Conservation (phyloP, 208 protist genomes). For the Histomonas meleagridis region DNA sequence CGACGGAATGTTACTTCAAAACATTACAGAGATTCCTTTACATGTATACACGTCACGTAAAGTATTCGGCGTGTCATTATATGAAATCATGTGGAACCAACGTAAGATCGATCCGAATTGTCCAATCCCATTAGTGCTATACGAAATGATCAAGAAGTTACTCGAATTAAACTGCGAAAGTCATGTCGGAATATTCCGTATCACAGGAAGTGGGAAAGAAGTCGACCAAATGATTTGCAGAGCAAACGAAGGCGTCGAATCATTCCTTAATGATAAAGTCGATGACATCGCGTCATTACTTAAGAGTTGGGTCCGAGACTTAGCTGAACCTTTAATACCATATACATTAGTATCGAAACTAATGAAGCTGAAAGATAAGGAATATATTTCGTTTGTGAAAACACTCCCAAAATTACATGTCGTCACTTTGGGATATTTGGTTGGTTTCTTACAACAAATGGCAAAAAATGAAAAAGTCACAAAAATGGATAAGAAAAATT, state of each 20-base stretch:
- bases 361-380: background rate
- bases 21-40: background rate
- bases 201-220: background rate
- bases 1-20: background rate
- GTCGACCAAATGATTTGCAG: background rate
- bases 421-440: background rate
- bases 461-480: background rate
- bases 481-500: background rate
- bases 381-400: background rate
- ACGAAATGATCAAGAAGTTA: background rate
- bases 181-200: background rate
- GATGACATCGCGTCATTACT: background rate
- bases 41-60: background rate
- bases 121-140: background rate
- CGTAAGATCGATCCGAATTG: background rate
- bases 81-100: slow-evolving; percentile 21
- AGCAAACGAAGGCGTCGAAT: background rate
- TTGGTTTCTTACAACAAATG: background rate
- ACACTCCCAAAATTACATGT: background rate
- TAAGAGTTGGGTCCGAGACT: background rate
- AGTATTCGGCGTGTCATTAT: background rate
- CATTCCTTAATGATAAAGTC: background rate
- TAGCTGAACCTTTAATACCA: background rate
- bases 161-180: background rate
- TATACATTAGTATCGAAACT: background rate